Conservation (phyloP, 331 rosid genomes). For the Quercus phellos region DNA sequence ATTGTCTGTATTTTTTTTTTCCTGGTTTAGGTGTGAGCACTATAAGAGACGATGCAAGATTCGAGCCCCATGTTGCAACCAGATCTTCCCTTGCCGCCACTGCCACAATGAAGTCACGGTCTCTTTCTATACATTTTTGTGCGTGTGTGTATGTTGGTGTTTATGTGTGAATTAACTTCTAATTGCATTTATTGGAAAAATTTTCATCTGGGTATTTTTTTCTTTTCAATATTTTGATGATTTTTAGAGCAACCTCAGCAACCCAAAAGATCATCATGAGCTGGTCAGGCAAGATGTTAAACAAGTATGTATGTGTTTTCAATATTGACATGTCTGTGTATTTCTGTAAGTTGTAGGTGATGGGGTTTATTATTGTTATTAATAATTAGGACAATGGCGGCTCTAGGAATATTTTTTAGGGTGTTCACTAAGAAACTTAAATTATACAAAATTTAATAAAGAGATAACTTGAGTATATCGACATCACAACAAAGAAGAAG, state of each 20-base stretch:
- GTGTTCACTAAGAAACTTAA: too few species aligned
- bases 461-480: too few species aligned
- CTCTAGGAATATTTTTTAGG: too few species aligned
- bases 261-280: conserved; percentile 52
- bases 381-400: too few species aligned
- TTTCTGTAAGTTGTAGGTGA: background rate
- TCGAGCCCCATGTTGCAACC: conserved; percentile 73
- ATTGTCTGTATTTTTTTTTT: background rate
- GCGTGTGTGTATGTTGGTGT: background rate
- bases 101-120: conserved; percentile 79
- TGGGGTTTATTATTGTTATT: background rate
- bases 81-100: conserved; percentile 64
- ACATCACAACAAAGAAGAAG: too few species aligned
- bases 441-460: too few species aligned
- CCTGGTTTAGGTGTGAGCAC: conserved; percentile 49
- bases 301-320: conserved; percentile 29
- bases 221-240: background rate
- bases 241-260: conserved; percentile 44
- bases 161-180: background rate
- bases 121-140: background rate
- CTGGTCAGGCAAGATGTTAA: conserved; percentile 57
- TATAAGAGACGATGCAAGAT: conserved; percentile 65
- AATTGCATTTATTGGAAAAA: background rate
- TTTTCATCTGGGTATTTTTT: background rate
- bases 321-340: background rate